phyloP scores from a whole-genome alignment of 192 early-diverging fungal species.

The Coemansia sp. region DNA sequence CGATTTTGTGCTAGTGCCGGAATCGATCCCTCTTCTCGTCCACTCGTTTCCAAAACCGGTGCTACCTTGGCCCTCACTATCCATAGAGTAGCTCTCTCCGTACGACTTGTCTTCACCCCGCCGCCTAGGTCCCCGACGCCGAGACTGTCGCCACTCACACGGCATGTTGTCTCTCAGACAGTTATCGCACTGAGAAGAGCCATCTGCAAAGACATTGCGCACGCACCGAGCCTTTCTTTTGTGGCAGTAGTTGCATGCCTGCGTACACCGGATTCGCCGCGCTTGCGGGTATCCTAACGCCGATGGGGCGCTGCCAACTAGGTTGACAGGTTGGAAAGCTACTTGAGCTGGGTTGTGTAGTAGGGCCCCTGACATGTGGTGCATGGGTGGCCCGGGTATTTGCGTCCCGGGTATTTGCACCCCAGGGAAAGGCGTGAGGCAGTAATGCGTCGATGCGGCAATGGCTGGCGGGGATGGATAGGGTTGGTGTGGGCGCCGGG shows the following conservation, averaged over 20 bases:
- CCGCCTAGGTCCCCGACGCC: constrained; percentile 32
- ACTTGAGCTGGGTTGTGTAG: background rate
- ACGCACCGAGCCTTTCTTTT: constrained; percentile 40
- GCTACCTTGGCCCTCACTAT: background rate
- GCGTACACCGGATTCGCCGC: constrained; percentile 27
- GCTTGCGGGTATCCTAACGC: background rate
- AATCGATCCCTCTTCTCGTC: background rate
- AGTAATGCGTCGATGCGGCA: background rate
- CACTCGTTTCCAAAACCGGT: background rate
- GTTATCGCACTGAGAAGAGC: constrained; percentile 30
- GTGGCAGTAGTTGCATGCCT: constrained; percentile 47
- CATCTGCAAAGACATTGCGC: constrained; percentile 33
- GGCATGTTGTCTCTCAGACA: constrained; percentile 31
- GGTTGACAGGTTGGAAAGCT: background rate
- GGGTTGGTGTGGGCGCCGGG: background rate
- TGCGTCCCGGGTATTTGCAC: background rate
- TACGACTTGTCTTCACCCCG: background rate
- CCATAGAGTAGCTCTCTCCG: background rate
- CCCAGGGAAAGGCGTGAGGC: background rate
- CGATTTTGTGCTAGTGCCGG: background rate
- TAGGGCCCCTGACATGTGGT: background rate
- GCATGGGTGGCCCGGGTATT: background rate
- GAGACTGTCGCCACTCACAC: constrained; percentile 34
- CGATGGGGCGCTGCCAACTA: background rate
- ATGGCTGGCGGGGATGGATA: background rate